Conservation (phyloP, 352 stramenopile species). For the Phytophthora sansomeana region DNA sequence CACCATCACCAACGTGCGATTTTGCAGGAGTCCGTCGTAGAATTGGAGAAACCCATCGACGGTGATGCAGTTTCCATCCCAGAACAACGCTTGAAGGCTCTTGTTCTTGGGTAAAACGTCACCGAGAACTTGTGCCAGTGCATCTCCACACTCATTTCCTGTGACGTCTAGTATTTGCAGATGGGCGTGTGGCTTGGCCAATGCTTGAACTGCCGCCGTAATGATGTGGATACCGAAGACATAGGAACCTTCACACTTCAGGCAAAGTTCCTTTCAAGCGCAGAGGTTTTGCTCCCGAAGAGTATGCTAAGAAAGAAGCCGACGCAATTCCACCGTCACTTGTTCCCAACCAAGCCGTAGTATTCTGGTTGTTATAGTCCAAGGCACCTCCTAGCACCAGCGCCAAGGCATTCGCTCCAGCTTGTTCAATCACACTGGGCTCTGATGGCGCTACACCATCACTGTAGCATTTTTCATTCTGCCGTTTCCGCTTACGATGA, state of each 20-base stretch:
- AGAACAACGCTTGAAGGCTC: slow-evolving; percentile 72
- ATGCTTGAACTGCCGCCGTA: slow-evolving; percentile 51
- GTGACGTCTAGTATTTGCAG: slow-evolving; percentile 79
- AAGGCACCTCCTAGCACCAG: slow-evolving; percentile 47
- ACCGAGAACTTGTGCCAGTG: slow-evolving; percentile 56
- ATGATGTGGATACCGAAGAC: slow-evolving; percentile 69
- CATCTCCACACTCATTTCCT: slow-evolving; percentile 77
- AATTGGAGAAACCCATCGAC: slow-evolving; percentile 75
- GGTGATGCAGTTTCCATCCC: slow-evolving; percentile 80
- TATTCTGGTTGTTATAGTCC: slow-evolving; percentile 30
- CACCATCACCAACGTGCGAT: slow-evolving; percentile 72
- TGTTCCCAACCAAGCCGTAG: slow-evolving; percentile 21
- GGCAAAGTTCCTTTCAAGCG: slow-evolving; percentile 63
- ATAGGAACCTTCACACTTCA: slow-evolving; percentile 55
- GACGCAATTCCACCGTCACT: slow-evolving; percentile 15
- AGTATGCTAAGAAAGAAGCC: slow-evolving; percentile 21
- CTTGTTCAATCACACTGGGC: slow-evolving; percentile 45
- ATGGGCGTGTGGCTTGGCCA: slow-evolving; percentile 43
- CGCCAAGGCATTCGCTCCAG: slow-evolving; percentile 50
- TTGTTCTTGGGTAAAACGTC: slow-evolving; percentile 60
- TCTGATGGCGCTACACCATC: slow-evolving; percentile 6
- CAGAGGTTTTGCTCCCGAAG: slow-evolving; percentile 36
- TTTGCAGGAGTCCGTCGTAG: slow-evolving; percentile 65
- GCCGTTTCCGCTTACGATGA: slow-evolving; percentile 21
- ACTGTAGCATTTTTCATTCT: slow-evolving; percentile 33